A percentile compares a stretch with the other conserved stretches of the same genome.
Evolutionary conservation across 768 basidiomycete genomes (phyloP).

Genomic region (Pulveroboletus sp.): DNA sequence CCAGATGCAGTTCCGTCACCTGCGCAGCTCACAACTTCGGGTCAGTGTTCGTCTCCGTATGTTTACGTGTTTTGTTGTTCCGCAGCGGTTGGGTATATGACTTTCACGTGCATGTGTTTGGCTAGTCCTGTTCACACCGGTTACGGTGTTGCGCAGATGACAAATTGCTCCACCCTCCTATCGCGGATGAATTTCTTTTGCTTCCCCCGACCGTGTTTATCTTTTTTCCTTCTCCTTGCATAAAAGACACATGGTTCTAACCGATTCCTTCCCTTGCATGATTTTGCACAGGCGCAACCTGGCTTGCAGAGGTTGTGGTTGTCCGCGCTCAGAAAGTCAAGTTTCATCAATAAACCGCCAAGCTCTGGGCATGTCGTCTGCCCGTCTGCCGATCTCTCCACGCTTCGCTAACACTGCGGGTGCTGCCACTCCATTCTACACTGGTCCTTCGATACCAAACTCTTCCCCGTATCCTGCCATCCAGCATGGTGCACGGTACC

Average conservation of each 20-base stretch:
- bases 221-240: conserved; percentile 11
- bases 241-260: conserved; percentile 38
- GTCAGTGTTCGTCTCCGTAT: conserved; percentile 46
- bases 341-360: conserved; percentile 32
- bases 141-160: conserved; percentile 21
- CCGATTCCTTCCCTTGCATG: conserved; percentile 47
- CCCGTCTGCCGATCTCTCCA: conserved; percentile 24
- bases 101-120: conserved; percentile 1
- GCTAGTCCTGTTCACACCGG: conserved; percentile 11
- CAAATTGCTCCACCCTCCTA: conserved; percentile 29
- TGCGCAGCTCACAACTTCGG: conserved; percentile 87
- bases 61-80: conserved; percentile 5
- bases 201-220: conserved; percentile 4
- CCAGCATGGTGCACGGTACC: conserved; percentile 24
- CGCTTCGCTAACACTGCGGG: conserved; percentile 22
- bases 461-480: conserved; percentile 29
- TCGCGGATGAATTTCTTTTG: conserved; percentile 14
- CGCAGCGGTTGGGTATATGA: neutral
- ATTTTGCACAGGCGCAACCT: conserved; percentile 67
- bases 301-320: conserved; percentile 75
- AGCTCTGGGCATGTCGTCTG: conserved; percentile 20
- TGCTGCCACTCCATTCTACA: conserved; percentile 14
- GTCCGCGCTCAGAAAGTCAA: conserved; percentile 45
- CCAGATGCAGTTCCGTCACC: conserved; percentile 61
- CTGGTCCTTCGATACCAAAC: conserved; percentile 23